Conservation (phyloP, 495 filamentous ascomycete genomes). For the Penicillium chermesinum region DNA sequence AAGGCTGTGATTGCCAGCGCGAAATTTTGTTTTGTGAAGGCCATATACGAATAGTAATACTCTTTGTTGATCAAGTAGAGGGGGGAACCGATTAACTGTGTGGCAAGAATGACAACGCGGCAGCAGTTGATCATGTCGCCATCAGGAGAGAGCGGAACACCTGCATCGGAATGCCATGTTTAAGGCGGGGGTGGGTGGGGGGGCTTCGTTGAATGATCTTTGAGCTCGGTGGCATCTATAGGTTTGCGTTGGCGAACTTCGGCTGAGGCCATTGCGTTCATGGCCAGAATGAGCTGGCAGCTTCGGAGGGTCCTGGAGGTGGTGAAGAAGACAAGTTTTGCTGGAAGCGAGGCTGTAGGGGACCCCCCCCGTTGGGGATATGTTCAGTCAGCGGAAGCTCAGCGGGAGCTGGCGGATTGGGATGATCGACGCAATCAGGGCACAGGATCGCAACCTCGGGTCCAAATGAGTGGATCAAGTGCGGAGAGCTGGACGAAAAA, state of each 20-base stretch:
- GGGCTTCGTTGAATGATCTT: conserved; percentile 19
- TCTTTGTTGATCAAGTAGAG: conserved; percentile 57
- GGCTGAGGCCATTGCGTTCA: conserved; percentile 31
- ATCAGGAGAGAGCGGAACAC: conserved; percentile 59
- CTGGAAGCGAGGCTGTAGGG: background rate
- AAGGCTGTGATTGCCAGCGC: conserved; percentile 54
- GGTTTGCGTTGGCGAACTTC: conserved; percentile 42
- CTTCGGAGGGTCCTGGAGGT: background rate
- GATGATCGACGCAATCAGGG: background rate
- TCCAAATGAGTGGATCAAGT: background rate
- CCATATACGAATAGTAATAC: conserved; percentile 60
- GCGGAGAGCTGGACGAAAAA: background rate
- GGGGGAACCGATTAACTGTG: conserved; percentile 53
- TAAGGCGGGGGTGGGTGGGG: conserved; percentile 47
- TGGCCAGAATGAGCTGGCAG: conserved; percentile 1
- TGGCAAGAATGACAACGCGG: conserved; percentile 45
- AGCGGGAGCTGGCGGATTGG: conserved; percentile 6
- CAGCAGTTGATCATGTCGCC: conserved; percentile 56
- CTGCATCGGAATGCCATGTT: conserved; percentile 63
- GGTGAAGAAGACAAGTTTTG: background rate
- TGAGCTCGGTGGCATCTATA: conserved; percentile 11
- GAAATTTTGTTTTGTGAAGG: conserved; percentile 61
- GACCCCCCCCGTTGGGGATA: background rate
- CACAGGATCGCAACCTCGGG: background rate
- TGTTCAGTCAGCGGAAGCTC: conserved; percentile 5